A percentile compares a stretch with the other conserved stretches of the same genome.
Evolutionary conservation across 371 early-diverging fungal species (phyloP).

Genomic region (Mortierella sp.): DNA sequence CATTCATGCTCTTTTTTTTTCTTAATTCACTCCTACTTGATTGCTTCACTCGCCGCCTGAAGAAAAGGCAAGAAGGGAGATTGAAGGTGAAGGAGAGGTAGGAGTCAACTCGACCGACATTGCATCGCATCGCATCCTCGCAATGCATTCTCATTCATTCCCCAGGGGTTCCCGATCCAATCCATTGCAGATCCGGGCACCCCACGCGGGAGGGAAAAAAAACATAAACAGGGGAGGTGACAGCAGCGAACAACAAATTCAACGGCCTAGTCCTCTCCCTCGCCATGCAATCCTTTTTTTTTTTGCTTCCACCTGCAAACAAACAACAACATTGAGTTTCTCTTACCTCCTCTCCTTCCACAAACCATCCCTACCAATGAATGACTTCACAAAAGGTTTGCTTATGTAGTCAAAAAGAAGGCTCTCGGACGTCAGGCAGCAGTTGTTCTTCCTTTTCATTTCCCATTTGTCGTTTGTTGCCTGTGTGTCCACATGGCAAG

Average conservation of each 20-base stretch:
- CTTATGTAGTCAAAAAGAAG: neutral
- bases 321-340: neutral
- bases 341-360: no score
- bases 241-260: neutral
- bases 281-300: neutral
- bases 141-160: neutral
- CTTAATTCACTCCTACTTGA: neutral
- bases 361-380: neutral
- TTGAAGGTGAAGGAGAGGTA: neutral
- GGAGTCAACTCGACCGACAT: neutral
- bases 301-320: neutral
- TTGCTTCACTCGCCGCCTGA: neutral
- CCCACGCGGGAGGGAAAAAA: slow-evolving; percentile 2
- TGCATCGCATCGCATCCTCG: neutral
- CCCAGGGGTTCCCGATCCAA: slow-evolving; percentile 8
- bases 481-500: slow-evolving; percentile 7
- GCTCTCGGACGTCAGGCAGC: neutral
- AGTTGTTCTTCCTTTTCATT: neutral
- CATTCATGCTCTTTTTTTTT: neutral
- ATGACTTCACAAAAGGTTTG: neutral
- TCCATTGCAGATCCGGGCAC: neutral
- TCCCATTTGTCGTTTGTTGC: neutral
- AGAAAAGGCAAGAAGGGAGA: neutral
- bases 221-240: neutral
- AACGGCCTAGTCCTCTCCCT: neutral